Conservation (phyloP, 2,329 filamentous ascomycete genomes). For the Zasmidium angulare region DNA sequence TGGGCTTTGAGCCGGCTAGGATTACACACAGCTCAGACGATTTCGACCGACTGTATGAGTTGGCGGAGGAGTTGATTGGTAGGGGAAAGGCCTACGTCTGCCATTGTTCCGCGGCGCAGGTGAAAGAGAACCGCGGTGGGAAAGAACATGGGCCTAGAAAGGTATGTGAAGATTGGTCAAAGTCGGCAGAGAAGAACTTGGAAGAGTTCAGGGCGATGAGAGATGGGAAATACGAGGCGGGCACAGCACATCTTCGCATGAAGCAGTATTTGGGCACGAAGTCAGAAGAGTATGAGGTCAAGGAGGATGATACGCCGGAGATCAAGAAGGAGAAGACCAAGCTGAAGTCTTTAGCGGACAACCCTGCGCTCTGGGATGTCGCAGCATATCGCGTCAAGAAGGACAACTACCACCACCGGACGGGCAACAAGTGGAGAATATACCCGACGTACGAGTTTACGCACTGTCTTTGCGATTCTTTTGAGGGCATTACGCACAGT, state of each 20-base stretch:
- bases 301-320: conserved; percentile 32
- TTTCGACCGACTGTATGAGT: conserved; percentile 82
- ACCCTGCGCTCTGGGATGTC: conserved; percentile 96
- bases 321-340: conserved; percentile 36
- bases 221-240: conserved; percentile 84
- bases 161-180: conserved; percentile 76
- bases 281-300: conserved; percentile 35
- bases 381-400: conserved; percentile 84
- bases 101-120: conserved; percentile 78
- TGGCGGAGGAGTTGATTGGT: conserved; percentile 80
- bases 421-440: conserved; percentile 82
- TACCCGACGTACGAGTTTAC: conserved; percentile 91
- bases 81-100: conserved; percentile 76
- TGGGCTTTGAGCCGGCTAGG: conserved; percentile 75
- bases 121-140: conserved; percentile 84
- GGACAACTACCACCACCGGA: conserved; percentile 72
- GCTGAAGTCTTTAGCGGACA: conserved; percentile 57
- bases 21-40: conserved; percentile 90
- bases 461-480: conserved; percentile 87
- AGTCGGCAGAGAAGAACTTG: conserved; percentile 73
- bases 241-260: conserved; percentile 85
- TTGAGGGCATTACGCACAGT: conserved; percentile 88
- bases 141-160: conserved; percentile 68
- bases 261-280: conserved; percentile 72
- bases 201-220: conserved; percentile 85